Evolutionary conservation across 441 rosid genomes (phyloP).

Genomic region (Corymbia calophylla): DNA sequence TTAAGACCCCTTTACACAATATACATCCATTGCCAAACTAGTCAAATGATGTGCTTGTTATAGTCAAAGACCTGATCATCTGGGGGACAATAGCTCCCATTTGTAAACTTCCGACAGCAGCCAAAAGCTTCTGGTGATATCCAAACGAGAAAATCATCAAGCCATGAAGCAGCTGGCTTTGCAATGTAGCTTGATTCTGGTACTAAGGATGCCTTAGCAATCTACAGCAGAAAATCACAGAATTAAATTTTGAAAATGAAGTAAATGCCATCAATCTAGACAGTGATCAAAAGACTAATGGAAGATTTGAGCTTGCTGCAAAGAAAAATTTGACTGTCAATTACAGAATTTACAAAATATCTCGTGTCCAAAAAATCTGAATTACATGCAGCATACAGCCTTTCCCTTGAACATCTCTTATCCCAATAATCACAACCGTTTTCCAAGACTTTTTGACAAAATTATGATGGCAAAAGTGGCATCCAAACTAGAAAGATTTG

Average conservation of each 20-base stretch:
- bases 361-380: background rate
- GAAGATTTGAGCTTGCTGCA: background rate
- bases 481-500: background rate
- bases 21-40: background rate
- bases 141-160: slow-evolving; percentile 99
- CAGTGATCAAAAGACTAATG: background rate
- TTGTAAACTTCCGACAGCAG: slow-evolving; percentile 92
- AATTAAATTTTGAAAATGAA: background rate
- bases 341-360: background rate
- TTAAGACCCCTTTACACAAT: background rate
- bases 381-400: background rate
- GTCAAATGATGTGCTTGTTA: background rate
- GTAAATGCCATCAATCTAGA: background rate
- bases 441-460: background rate
- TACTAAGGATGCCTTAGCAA: slow-evolving; percentile 72
- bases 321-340: background rate
- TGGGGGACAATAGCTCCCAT: slow-evolving; percentile 96
- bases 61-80: slow-evolving; percentile 72
- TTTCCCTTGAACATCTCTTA: background rate
- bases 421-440: background rate
- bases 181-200: slow-evolving; percentile 93
- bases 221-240: slow-evolving; percentile 35
- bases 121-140: slow-evolving; percentile 99
- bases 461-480: background rate
- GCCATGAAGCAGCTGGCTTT: slow-evolving; percentile 99